These are phyloP conservation scores for Myxozyma neglecta DNA, from an alignment of 805 yeast species.

Conservation along the genomic window DNA sequence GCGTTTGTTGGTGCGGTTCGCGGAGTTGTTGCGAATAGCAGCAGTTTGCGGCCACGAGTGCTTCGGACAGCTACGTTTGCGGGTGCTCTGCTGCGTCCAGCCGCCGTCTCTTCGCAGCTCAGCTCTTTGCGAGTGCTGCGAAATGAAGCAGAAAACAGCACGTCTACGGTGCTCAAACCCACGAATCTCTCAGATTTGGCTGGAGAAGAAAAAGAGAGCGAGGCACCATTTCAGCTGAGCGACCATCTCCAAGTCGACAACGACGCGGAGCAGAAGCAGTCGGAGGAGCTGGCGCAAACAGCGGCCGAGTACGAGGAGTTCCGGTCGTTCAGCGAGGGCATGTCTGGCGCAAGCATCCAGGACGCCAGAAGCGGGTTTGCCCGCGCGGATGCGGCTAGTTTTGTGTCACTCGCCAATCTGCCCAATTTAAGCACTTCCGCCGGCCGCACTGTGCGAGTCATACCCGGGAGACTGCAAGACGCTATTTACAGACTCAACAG, in stretches of 20 bases:
- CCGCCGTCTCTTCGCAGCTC: too few relatives aligned
- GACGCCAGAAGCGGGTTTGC: not conserved
- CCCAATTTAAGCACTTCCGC: conserved; percentile 18
- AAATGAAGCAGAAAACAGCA: not conserved
- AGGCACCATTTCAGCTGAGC: not conserved
- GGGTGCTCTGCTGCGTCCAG: too few relatives aligned
- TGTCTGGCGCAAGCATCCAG: not conserved
- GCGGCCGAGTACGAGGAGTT: not conserved
- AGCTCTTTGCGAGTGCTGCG: too few relatives aligned
- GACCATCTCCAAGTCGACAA: not conserved
- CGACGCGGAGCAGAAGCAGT: not conserved
- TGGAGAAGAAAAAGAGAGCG: too few relatives aligned
- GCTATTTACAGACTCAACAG: not conserved
- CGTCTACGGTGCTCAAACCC: not conserved
- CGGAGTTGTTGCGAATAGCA: too few relatives aligned
- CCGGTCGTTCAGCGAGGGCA: not conserved
- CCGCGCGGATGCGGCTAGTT: not conserved
- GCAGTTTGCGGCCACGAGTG: too few relatives aligned
- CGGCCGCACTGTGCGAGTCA: conserved; percentile 16
- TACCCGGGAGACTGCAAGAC: not conserved
- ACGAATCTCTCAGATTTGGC: not conserved
- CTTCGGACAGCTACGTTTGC: too few relatives aligned
- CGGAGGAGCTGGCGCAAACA: not conserved
- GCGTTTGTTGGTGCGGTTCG: too few relatives aligned
- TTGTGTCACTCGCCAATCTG: conserved; percentile 14